Conservation (phyloP, 2,329 filamentous ascomycete genomes). For the Neurospora crassa region DNA sequence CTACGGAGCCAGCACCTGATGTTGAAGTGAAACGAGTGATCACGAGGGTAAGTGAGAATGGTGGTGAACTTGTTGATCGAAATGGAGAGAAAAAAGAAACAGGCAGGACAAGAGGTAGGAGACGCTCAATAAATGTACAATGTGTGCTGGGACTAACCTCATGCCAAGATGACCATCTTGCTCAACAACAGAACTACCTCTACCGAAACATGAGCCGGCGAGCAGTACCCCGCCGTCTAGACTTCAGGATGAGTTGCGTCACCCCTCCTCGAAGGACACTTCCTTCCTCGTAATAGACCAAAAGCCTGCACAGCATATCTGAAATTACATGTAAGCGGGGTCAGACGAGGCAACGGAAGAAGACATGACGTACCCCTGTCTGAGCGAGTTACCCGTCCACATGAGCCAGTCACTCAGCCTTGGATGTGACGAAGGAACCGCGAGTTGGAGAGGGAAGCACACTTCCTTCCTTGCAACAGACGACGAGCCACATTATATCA, state of each 20-base stretch:
- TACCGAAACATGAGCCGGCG: not conserved
- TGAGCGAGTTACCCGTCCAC: not conserved
- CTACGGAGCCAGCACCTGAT: constrained; percentile 68
- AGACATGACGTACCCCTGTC: not conserved
- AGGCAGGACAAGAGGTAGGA: not conserved
- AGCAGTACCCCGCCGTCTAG: not conserved
- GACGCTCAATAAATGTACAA: not conserved
- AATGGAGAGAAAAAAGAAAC: not conserved
- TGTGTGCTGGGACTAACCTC: not conserved
- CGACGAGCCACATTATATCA: not conserved
- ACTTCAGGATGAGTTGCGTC: not conserved
- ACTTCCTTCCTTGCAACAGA: not conserved
- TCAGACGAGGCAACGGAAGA: not conserved
- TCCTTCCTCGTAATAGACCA: not conserved
- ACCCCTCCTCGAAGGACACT: not conserved
- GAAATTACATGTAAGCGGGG: not conserved
- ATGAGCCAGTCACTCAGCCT: not conserved
- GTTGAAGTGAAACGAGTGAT: no score
- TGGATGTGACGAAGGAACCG: not conserved
- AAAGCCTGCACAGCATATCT: not conserved
- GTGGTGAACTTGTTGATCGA: not conserved
- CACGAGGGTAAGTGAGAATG: not conserved
- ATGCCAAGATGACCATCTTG: not conserved
- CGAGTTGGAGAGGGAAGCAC: not conserved
- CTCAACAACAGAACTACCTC: not conserved